phyloP scores from a whole-genome alignment of 2,329 filamentous ascomycete species.

The Xylariaceae sp. region DNA sequence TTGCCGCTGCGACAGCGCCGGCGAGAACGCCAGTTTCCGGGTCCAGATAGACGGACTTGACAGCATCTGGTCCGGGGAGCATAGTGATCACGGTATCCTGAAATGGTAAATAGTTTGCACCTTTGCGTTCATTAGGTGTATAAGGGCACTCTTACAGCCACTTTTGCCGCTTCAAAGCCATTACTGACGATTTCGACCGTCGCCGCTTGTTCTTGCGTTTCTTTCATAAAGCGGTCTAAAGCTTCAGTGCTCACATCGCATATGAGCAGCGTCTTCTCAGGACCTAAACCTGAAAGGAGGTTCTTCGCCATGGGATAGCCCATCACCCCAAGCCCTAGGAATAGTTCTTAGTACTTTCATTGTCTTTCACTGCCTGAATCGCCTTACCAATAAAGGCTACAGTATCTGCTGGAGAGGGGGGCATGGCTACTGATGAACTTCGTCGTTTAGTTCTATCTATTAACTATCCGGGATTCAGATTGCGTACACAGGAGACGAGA shows the following conservation, averaged over 20 bases:
- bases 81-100: conserved; percentile 50
- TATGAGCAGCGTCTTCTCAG: conserved; percentile 38
- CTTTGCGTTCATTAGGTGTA: not conserved
- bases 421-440: conserved; percentile 14
- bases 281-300: conserved; percentile 36
- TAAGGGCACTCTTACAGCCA: conserved; percentile 37
- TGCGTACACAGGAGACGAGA: no score
- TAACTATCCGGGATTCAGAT: no score
- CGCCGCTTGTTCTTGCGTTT: conserved; percentile 45
- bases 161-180: conserved; percentile 47
- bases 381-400: conserved; percentile 42
- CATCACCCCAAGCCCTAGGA: conserved; percentile 44
- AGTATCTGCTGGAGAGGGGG: conserved; percentile 33
- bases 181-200: conserved; percentile 45
- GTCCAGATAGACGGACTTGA: conserved; percentile 48
- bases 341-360: not conserved
- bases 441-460: not conserved
- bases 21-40: conserved; percentile 42
- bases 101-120: not conserved
- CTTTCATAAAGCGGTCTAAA: conserved; percentile 45
- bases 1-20: conserved; percentile 33
- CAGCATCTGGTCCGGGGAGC: conserved; percentile 47
- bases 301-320: conserved; percentile 47
- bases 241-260: conserved; percentile 47
- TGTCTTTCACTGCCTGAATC: not conserved